A percentile compares a stretch with the other conserved stretches of the same genome.
phyloP scores from a whole-genome alignment of 176 grass and related monocot species.

The Ananas comosus region DNA sequence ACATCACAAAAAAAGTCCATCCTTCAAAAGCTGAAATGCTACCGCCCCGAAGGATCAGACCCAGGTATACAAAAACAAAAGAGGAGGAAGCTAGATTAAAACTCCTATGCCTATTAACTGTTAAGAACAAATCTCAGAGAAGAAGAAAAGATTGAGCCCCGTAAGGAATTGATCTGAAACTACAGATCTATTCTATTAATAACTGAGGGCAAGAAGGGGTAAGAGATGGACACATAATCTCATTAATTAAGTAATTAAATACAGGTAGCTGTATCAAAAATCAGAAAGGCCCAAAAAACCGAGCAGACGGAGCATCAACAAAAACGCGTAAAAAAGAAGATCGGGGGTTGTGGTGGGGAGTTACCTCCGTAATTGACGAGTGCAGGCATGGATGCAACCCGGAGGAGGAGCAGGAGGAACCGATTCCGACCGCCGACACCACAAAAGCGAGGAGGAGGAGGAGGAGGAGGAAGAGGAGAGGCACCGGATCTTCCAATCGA shows the following conservation, averaged over 20 bases:
- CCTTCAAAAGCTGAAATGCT: background rate
- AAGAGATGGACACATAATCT: background rate
- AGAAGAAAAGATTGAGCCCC: background rate
- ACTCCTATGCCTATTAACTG: too few species aligned
- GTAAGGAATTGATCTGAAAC: background rate
- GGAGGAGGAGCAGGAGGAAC: background rate
- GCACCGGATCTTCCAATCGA: conserved; percentile 28
- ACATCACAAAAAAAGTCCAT: background rate
- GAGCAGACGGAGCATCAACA: conserved; percentile 19
- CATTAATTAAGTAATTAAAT: conserved; percentile 7
- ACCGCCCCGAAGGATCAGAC: background rate
- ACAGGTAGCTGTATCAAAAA: background rate
- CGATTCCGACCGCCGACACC: conserved; percentile 1
- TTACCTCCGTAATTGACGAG: conserved; percentile 16
- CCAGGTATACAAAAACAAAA: background rate
- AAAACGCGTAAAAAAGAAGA: background rate
- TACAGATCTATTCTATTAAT: background rate
- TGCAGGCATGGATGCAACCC: conserved; percentile 11
- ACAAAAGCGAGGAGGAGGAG: background rate
- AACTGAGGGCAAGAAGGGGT: background rate
- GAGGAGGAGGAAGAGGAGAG: conserved; percentile 10
- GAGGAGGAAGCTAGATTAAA: too few species aligned
- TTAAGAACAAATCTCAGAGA: background rate
- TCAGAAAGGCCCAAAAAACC: background rate
- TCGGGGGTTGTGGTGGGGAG: too few species aligned